Evolutionary conservation across 768 basidiomycete species (phyloP), one percentile per base, ranked within the genome.

Genomic region (Cubamyces lactineus): DNA sequence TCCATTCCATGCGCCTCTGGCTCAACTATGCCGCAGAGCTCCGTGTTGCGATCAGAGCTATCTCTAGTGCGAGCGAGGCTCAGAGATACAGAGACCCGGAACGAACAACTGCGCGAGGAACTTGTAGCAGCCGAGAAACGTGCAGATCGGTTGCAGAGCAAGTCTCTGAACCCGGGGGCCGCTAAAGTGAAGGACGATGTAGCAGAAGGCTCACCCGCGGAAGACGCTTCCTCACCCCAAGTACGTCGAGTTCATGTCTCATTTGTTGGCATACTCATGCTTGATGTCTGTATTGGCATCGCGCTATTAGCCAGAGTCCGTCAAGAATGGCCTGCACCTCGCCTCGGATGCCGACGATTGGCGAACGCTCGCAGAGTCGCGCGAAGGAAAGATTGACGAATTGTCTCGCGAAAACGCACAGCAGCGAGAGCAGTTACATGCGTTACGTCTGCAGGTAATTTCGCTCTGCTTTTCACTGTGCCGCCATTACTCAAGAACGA

Each of bases 161-260:
- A 66, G 54, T 57, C 67, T 13, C 50, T 70, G 1, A 53, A 62
- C 8, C 38, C 59, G 5, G 16, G 38, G 5, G 47, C 60, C 12
- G 63, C 41, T 52, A 66, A 45, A 19, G 53, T 46, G 67, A 61
- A 77, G 43, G 72, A 67, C 24, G 69, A 71, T 6, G 53, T 64
- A 43, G 75, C 72, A 51, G 62, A 75, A 73, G 82, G 82, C 79
- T 82, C 79, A 75, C 74, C 79, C 65, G 77, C 75, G 72, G 73
- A 72, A 68, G 78, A 78, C 75, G 80, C 82, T 75, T 84, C 82
- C 77, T 82, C 86, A 80, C 85, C 87, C 74, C 81, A 78, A 79
- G 89, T 90, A 83, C 85, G 89, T 88, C 15, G 73, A 88, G 78
- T 16, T 5, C 9, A 30, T 57, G 52, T 67, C 30, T 70, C 34